Percentiles rank a stretch among this genome's conserved stretches.
phyloP scores from a whole-genome alignment of 2,329 filamentous ascomycete genomes.

The Fragosphaeria purpurea region DNA sequence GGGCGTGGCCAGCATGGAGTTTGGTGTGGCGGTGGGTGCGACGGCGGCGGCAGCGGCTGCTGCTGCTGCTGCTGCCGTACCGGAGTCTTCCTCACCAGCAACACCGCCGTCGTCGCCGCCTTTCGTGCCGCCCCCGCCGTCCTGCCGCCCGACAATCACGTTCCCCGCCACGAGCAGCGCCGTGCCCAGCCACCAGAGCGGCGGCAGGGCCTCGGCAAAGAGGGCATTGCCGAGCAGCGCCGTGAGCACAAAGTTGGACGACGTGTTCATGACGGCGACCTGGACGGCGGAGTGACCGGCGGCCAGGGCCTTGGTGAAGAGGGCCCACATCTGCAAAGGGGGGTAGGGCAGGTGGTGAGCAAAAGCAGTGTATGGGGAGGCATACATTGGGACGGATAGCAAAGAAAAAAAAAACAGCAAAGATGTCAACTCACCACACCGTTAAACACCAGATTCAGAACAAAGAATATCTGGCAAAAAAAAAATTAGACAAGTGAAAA shows the following conservation, averaged over 20 bases:
- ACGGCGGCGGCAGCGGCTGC: background rate
- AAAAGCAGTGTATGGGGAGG: background rate
- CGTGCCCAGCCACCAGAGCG: conserved; percentile 69
- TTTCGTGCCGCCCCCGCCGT: conserved; percentile 36
- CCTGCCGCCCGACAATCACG: conserved; percentile 65
- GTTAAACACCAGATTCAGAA: conserved; percentile 64
- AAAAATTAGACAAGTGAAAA: background rate
- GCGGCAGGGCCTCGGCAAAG: conserved; percentile 61
- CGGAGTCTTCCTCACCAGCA: background rate
- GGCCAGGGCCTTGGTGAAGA: conserved; percentile 71
- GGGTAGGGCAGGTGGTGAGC: conserved; percentile 2
- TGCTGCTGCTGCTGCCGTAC: background rate
- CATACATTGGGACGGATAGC: no score
- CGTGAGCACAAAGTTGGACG: conserved; percentile 70
- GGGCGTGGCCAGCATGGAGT: no score
- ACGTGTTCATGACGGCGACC: conserved; percentile 74
- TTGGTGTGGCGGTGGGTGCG: no score
- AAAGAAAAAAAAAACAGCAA: background rate
- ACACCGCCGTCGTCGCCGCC: conserved; percentile 16
- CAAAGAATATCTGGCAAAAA: conserved; percentile 56
- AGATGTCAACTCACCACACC: conserved; percentile 42
- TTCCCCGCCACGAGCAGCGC: conserved; percentile 63
- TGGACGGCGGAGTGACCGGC: conserved; percentile 66
- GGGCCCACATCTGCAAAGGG: conserved; percentile 58
- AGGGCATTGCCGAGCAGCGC: conserved; percentile 60